Evolutionary conservation across 1,139 yeast genomes (phyloP), one percentile per base, ranked within the genome.

Genomic region (Blastobotrys capitulatus): DNA sequence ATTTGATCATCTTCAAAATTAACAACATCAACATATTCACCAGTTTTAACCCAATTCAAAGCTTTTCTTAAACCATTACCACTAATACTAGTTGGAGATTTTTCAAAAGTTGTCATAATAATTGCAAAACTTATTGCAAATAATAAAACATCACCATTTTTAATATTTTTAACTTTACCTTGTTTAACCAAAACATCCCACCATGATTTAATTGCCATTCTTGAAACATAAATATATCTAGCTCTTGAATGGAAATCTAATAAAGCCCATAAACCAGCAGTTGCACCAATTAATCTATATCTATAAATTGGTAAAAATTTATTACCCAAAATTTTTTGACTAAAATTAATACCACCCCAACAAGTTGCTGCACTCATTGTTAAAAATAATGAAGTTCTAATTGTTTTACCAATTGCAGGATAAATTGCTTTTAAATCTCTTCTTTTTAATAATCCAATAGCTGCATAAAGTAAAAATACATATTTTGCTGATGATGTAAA

Each of bases 201-300:
- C 56, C 67, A 65, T 8, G 72, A 63, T 48, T 65, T 55, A 19
- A 68, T 52, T 1, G 74, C 74, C 50, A 69, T 55, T 13, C 73
- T 57, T 12, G 64, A 57, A 10, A 68, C 63, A 54, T 65, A 69
- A 51, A 66, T 58, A 54, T 64, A 68, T 47, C 71, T 59, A 7
- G 68, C 61, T 31, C 68, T 59, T 46, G 71, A 69, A 38, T 59
- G 58, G 44, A 60, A 63, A 54, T 68, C 72, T 12, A 69, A 51
- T 38, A 67, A 58, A 1, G 73, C 71, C 73, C 73, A 70, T 35
- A 70, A 59, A 1, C 75, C 75, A 9, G 73, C 66, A 42, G 66
- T 48, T 49, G 68, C 64, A 9, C 74, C 75, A 51, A 71, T 67
- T 37, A 69, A 45, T 41, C 68, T 58, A 60, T 64, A 67, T 18